Percentiles rank a stretch among this genome's conserved stretches.
Evolutionary conservation across 495 filamentous ascomycete genomes (phyloP).

Genomic region (Penicillium waksmanii): DNA sequence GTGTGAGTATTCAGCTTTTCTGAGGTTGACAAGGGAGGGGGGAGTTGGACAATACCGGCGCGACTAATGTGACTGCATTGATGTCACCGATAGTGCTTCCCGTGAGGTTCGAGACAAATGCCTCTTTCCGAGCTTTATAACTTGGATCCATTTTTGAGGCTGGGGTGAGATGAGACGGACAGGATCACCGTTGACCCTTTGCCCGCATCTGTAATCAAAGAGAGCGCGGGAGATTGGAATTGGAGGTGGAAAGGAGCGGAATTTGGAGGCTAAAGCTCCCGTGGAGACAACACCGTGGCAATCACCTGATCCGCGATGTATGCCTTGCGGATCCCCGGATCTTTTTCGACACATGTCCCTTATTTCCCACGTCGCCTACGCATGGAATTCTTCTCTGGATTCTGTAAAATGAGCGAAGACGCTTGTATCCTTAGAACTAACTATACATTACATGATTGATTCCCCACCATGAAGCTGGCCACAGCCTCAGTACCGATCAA

Average conservation of each 20-base stretch:
- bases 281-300: constrained; percentile 13
- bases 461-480: too few relatives aligned
- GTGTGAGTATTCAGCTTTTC: constrained; percentile 1
- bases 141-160: constrained; percentile 54
- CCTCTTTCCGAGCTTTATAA: constrained; percentile 92
- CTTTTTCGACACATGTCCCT: too few relatives aligned
- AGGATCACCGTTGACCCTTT: background rate
- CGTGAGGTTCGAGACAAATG: constrained; percentile 90
- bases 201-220: background rate
- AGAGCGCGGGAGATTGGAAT: background rate
- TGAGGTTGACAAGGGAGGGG: constrained; percentile 1
- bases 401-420: too few relatives aligned
- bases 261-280: background rate
- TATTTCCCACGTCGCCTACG: too few relatives aligned
- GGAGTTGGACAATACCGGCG: constrained; percentile 65
- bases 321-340: background rate
- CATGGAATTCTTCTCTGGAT: too few relatives aligned
- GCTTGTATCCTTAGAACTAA: too few relatives aligned
- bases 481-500: too few relatives aligned
- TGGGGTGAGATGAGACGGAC: background rate
- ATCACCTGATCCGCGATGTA: constrained; percentile 16
- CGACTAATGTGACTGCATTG: constrained; percentile 79
- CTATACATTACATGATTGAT: too few relatives aligned
- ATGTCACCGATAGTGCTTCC: constrained; percentile 85
- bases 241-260: background rate